Percentiles rank a stretch among this genome's conserved stretches.
phyloP scores from a whole-genome alignment of 208 protist species.

The Acanthamoeba castellanii region DNA sequence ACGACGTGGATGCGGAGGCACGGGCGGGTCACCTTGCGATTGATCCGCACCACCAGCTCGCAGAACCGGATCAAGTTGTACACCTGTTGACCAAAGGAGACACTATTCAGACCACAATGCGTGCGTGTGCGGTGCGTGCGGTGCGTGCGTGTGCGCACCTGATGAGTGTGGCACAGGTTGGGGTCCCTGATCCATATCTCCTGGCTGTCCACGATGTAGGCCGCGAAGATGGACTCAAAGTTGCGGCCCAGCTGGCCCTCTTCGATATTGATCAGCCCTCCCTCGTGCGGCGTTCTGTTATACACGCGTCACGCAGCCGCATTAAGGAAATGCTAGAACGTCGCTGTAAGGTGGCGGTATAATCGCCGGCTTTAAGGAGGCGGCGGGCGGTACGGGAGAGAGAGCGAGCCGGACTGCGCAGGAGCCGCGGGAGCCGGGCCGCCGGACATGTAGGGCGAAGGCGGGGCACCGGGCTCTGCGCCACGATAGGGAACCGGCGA shows the following conservation, averaged over 20 bases:
- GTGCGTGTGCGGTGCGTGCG: too few species aligned
- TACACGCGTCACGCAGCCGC: neutral
- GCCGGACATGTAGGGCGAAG: neutral
- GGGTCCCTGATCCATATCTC: neutral
- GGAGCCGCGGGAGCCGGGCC: neutral
- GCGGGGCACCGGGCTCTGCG: neutral
- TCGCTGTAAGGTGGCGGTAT: too few species aligned
- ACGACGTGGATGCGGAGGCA: neutral
- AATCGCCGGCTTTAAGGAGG: neutral
- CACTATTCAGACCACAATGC: neutral
- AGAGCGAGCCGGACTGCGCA: neutral
- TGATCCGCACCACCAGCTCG: slow-evolving; percentile 49
- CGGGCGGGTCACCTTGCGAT: slow-evolving; percentile 20
- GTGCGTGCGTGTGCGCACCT: neutral
- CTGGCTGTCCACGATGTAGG: slow-evolving; percentile 11
- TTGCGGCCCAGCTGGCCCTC: slow-evolving; percentile 27
- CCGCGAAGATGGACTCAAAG: slow-evolving; percentile 40
- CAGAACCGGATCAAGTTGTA: slow-evolving; percentile 58
- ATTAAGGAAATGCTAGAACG: too few species aligned
- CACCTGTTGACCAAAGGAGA: neutral
- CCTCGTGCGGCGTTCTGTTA: neutral
- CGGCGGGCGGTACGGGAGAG: neutral
- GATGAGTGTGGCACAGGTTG: neutral
- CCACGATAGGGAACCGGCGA: neutral
- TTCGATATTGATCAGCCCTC: slow-evolving; percentile 8